Evolutionary conservation across 140 eudicot genomes (phyloP).

Genomic region (Flaveria floridana): DNA sequence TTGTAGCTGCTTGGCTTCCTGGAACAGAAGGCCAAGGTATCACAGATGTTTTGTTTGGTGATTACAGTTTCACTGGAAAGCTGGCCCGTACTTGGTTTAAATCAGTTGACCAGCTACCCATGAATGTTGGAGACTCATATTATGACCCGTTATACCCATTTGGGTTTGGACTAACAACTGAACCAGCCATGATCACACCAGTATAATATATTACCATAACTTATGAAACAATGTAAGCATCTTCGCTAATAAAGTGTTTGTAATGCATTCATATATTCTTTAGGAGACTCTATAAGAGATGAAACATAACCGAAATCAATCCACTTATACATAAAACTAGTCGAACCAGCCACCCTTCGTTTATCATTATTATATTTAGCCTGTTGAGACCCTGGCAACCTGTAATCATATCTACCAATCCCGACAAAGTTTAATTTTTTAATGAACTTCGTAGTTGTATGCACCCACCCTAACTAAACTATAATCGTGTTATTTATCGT

Average conservation of each 20-base stretch:
- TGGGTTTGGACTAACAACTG: slow-evolving; percentile 64
- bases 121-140: slow-evolving; percentile 70
- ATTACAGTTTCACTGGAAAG: slow-evolving; percentile 63
- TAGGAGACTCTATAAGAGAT: not conserved
- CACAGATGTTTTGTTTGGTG: slow-evolving; percentile 64
- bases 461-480: not conserved
- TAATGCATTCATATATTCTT: not conserved
- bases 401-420: too few relatives aligned
- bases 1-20: slow-evolving; percentile 91
- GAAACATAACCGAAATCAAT: not conserved
- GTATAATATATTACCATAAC: not conserved
- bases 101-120: slow-evolving; percentile 71
- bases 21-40: slow-evolving; percentile 83
- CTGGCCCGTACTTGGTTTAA: slow-evolving; percentile 74
- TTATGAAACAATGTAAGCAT: not conserved
- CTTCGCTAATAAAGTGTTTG: not conserved
- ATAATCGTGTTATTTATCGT: not conserved
- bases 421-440: too few relatives aligned
- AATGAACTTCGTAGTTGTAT: too few relatives aligned
- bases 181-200: slow-evolving; percentile 26
- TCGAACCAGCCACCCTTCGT: not conserved
- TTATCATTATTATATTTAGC: not conserved
- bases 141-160: slow-evolving; percentile 76
- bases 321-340: not conserved
- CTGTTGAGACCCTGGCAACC: not conserved